Base-by-base conservation (phyloP, 2,329 filamentous ascomycete genomes). In the Fusarium decemcellulare region DNA sequence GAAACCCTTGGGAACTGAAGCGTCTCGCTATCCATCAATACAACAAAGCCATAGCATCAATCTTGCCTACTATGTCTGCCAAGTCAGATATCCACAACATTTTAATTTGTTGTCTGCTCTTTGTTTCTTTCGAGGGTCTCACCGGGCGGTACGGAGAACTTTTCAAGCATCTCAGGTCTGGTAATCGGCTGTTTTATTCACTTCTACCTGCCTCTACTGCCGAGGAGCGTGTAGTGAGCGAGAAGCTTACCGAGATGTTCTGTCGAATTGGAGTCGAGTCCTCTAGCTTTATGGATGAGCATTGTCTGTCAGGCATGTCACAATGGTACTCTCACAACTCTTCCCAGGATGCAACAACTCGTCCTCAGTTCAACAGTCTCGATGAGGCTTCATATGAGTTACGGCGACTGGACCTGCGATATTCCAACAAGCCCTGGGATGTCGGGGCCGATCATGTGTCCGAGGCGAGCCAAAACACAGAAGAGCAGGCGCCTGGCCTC, bases 211-310 rank as follows among this genome's bases (percentile, higher is more conserved):
- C 47, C 8, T 50, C 30, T 15, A 15, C 32, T 1, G 12, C 8
- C 2, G 47, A 50, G 16, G 47, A 36, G n/a, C 12, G 30, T 36
- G 30, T 9, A 7, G 30, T 50, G 16, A 36, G 30, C 11, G 12
- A 50, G 30, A 50, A 50, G 30, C 47, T 50, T 8, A 5, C 23
- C 32, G 30, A 50, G 18, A 50, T 50, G 11, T 50, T 50, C 47
- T 50, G 47, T 14, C 47, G 32, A 23, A 9, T 50, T n/a, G 47
- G 47, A n/a, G 47, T 50, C 16, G 47, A 50, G 30, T 50, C 47
- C 11, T 50, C 47, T 10, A 36, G 32, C 12, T 50, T 50, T 15
- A 50, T 50, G 47, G 30, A 50, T 50, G 32, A 50, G 18, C 47
- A 36, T 36, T 12, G 47, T 32, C 47, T 50, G 18, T 36, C 16